phyloP scores from a whole-genome alignment of 805 yeast genomes.

The Lachancea dasiensis region DNA sequence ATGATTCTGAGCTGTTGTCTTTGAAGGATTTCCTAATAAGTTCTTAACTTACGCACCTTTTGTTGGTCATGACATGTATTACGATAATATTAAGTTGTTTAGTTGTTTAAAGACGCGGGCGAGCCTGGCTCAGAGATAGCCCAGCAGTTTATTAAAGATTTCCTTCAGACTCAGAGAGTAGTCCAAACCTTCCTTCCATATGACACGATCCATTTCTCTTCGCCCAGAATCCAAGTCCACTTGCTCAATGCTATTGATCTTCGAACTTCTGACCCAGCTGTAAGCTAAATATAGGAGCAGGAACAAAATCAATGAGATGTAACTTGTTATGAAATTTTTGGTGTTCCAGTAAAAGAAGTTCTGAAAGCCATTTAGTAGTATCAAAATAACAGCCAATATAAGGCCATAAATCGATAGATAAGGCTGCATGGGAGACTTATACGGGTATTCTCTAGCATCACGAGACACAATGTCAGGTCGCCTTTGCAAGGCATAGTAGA shows the following conservation, averaged over 20 bases:
- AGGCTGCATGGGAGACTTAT: constrained; percentile 62
- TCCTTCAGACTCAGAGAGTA: constrained; percentile 20
- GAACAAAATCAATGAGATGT: constrained; percentile 49
- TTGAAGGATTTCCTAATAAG: constrained; percentile 3
- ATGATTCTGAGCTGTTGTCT: background rate
- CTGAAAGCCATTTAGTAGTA: constrained; percentile 51
- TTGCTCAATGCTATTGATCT: constrained; percentile 57
- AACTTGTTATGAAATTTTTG: constrained; percentile 53
- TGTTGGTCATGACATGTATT: background rate
- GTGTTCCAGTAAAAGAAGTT: constrained; percentile 57
- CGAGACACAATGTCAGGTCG: constrained; percentile 59
- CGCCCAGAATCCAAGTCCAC: constrained; percentile 76
- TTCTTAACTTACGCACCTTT: background rate
- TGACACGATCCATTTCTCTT: constrained; percentile 68
- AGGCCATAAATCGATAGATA: constrained; percentile 56
- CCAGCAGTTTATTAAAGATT: constrained; percentile 13
- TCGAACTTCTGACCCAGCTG: constrained; percentile 50
- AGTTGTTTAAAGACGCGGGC: too few relatives aligned
- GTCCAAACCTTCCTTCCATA: constrained; percentile 68
- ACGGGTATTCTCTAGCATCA: constrained; percentile 57
- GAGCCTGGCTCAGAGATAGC: constrained; percentile 6
- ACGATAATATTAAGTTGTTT: too few relatives aligned
- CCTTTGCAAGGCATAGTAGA: constrained; percentile 50
- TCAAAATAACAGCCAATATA: constrained; percentile 41
- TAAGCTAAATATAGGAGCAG: constrained; percentile 45